Evolutionary conservation across 2,329 filamentous ascomycete genomes (phyloP).

Genomic region (Colletotrichum sp.): DNA sequence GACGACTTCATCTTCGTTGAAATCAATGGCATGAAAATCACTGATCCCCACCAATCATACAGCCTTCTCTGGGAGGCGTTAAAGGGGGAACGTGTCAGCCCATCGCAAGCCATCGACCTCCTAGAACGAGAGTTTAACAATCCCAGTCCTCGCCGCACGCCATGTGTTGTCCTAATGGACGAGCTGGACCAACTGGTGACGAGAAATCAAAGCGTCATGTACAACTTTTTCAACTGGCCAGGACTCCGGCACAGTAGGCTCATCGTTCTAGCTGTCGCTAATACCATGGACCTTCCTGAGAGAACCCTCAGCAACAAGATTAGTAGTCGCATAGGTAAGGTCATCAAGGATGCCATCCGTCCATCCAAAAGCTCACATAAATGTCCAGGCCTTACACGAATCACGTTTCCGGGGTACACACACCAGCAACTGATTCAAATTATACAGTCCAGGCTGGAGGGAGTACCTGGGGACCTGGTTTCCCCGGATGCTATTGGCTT

Average conservation of each 20-base stretch:
- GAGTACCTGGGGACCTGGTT: conserved; percentile 87
- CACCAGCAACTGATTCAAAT: conserved; percentile 98
- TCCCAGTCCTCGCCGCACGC: conserved; percentile 87
- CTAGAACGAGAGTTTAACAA: conserved; percentile 92
- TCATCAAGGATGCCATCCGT: neutral
- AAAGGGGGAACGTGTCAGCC: conserved; percentile 90
- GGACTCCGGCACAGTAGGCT: conserved; percentile 87
- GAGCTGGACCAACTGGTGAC: conserved; percentile 98
- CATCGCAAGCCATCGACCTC: conserved; percentile 88
- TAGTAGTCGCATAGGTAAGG: conserved; percentile 76
- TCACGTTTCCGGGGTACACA: conserved; percentile 96
- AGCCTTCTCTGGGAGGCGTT: conserved; percentile 94
- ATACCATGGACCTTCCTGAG: conserved; percentile 98
- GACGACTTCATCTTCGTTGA: conserved; percentile 99
- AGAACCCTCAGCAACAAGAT: conserved; percentile 98
- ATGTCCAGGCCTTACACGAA: conserved; percentile 74
- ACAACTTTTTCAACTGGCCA: conserved; percentile 99
- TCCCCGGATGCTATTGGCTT: conserved; percentile 95
- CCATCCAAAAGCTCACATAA: neutral
- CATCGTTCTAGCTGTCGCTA: conserved; percentile 96
- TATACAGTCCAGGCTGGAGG: conserved; percentile 90
- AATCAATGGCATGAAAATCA: conserved; percentile 99
- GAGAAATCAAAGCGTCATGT: conserved; percentile 99
- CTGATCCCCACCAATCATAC: conserved; percentile 96
- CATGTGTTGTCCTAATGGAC: conserved; percentile 98